phyloP scores from a whole-genome alignment of 495 filamentous ascomycete genomes.

The Penicillium lagena region DNA sequence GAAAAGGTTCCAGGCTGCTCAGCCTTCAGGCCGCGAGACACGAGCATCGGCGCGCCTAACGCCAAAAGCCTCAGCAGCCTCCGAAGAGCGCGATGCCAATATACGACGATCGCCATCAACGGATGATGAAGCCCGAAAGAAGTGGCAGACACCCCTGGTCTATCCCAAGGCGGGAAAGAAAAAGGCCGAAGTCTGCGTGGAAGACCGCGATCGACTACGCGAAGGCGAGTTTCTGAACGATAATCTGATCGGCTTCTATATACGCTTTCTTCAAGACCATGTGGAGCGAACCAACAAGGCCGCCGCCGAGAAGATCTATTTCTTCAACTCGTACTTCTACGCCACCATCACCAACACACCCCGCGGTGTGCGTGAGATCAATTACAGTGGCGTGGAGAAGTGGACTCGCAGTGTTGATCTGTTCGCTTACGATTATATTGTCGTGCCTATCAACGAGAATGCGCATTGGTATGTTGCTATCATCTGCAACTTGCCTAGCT shows the following conservation, averaged over 20 bases:
- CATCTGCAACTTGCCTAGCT: slow-evolving; percentile 77
- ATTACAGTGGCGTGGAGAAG: slow-evolving; percentile 74
- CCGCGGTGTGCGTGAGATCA: slow-evolving; percentile 53
- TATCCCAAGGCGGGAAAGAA: slow-evolving; percentile 65
- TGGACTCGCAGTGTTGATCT: slow-evolving; percentile 89
- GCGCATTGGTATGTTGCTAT: slow-evolving; percentile 94
- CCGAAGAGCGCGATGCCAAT: slow-evolving; percentile 8
- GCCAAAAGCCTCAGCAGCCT: not conserved
- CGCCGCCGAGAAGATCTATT: slow-evolving; percentile 62
- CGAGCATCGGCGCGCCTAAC: slow-evolving; percentile 23
- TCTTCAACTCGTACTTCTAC: slow-evolving; percentile 93
- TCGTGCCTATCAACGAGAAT: slow-evolving; percentile 85
- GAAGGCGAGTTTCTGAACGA: slow-evolving; percentile 89
- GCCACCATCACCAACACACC: slow-evolving; percentile 57
- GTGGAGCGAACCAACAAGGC: slow-evolving; percentile 49
- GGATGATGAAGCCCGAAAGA: slow-evolving; percentile 14
- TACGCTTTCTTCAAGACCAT: slow-evolving; percentile 65
- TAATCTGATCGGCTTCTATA: slow-evolving; percentile 81
- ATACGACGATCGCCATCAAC: not conserved
- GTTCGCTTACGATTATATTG: slow-evolving; percentile 78
- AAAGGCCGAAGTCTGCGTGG: slow-evolving; percentile 67
- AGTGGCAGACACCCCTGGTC: slow-evolving; percentile 52
- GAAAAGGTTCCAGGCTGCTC: slow-evolving; percentile 10
- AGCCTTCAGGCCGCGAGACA: slow-evolving; percentile 15
- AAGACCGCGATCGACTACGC: slow-evolving; percentile 73